These are phyloP conservation scores for Gossypium thurberi DNA, from an alignment of 345 rosid species.

Conservation along the genomic window DNA sequence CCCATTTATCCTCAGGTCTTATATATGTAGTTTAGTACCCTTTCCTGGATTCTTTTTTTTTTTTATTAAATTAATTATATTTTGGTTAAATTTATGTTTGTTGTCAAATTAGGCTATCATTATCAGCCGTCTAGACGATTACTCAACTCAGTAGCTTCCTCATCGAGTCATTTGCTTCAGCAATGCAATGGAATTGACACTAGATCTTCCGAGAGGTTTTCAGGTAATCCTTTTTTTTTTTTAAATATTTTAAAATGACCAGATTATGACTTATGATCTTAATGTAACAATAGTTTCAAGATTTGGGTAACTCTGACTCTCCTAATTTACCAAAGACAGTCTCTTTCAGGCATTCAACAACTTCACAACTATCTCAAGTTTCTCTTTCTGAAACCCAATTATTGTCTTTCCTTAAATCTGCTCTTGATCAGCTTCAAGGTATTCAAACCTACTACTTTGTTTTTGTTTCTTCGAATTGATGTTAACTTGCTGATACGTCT, in stretches of 20 bases:
- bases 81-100: neutral
- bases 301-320: constrained; percentile 8
- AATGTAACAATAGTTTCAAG: neutral
- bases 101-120: constrained; percentile 24
- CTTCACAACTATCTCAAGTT: constrained; percentile 31
- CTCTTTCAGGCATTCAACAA: constrained; percentile 46
- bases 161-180: constrained; percentile 19
- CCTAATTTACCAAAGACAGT: constrained; percentile 43
- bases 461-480: neutral
- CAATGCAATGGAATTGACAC: constrained; percentile 7
- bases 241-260: neutral
- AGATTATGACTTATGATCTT: neutral
- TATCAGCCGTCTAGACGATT: constrained; percentile 11
- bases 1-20: constrained; percentile 43
- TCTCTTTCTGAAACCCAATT: constrained; percentile 30
- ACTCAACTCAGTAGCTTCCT: constrained; percentile 16
- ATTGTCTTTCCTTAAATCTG: constrained; percentile 38
- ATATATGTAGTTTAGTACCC: neutral
- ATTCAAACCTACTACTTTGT: neutral
- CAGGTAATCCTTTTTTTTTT: constrained; percentile 3
- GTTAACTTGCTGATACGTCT: neutral
- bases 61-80: neutral
- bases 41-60: neutral
- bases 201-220: constrained; percentile 15
- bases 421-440: constrained; percentile 57